Base-by-base conservation (phyloP, 352 stramenopile genomes). In the Phytopythium oedochilum region DNA sequence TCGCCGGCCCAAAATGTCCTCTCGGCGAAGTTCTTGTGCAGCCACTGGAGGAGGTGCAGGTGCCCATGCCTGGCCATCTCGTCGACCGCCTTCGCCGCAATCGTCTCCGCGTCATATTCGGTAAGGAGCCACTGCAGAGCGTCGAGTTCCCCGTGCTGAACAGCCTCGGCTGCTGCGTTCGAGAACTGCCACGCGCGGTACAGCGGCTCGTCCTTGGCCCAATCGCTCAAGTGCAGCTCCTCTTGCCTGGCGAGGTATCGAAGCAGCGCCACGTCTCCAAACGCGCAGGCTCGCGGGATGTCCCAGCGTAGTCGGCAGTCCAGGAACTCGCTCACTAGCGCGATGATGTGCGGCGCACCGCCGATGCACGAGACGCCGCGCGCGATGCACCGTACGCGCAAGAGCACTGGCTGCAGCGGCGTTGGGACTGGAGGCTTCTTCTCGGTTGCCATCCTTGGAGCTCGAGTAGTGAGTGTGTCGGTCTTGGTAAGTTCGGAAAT, bases 51-150 rank as follows among this genome's bases (percentile, higher is more conserved):
- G 18, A 73, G 26, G 0, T 23, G 50, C 26, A 70, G 25, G n/a
- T 73, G 55, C 6, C 66, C 66, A 52, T 68, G 67, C 0, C 50
- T 35, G 6, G 66, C 61, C 23, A 62, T 58, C 40, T 61, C 61
- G 55, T 65, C 68, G 58, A 73, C 70, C n/a, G 59, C 66, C 15
- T 35, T 25, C 12, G 39, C 28, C 3, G 62, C 54, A 55, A 17
- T 59, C 65, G 2, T 59, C 61, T 3, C 43, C 31, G 22, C 62
- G 55, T 73, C 38, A 9, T 70, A 49, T 23, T n/a, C 47, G 10
- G 52, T 59, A 7, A 64, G 20, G 15, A 73, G 53, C 61, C 61
- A 70, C 45, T 63, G 25, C 0, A 70, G 35, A 23, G 70, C 52
- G 1, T 63, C 40, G 3, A 70, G 25, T 28, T 73, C 55, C 7